Evolutionary conservation across 208 protist species (phyloP).

Genomic region (Crithidia acanthocephali): DNA sequence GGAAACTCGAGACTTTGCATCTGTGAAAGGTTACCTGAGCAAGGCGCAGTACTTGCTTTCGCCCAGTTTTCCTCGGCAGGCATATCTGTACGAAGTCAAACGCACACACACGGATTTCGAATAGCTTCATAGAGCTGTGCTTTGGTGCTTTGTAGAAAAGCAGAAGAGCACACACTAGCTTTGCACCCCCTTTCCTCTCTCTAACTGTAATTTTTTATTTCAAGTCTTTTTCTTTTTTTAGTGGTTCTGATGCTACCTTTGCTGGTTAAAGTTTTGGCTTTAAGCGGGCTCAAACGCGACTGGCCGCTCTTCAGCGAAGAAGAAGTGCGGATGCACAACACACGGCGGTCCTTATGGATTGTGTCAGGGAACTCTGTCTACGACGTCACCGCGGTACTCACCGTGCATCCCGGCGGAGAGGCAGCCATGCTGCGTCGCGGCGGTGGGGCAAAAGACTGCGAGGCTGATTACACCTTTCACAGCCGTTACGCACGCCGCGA

Average conservation of each 20-base stretch:
- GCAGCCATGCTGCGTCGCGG: constrained; percentile 65
- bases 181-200: too few relatives aligned
- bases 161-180: too few relatives aligned
- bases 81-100: too few relatives aligned
- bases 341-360: constrained; percentile 74
- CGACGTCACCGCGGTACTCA: constrained; percentile 72
- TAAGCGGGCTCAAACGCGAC: constrained; percentile 45
- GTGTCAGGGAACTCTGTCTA: constrained; percentile 81
- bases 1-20: too few relatives aligned
- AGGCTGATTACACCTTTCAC: constrained; percentile 71
- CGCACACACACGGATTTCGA: too few relatives aligned
- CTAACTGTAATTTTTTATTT: too few relatives aligned
- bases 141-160: too few relatives aligned
- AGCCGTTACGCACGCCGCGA: constrained; percentile 55
- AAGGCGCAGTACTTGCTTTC: too few relatives aligned
- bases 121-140: too few relatives aligned
- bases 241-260: neutral
- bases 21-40: too few relatives aligned
- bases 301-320: constrained; percentile 70
- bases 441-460: constrained; percentile 69
- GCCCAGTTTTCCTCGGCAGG: too few relatives aligned
- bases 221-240: constrained; percentile 3
- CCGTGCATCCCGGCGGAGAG: constrained; percentile 71
- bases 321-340: constrained; percentile 70
- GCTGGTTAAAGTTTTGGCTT: constrained; percentile 22